Base-by-base conservation (phyloP, 2,329 filamentous ascomycete species). In the Gremmenia infestans region DNA sequence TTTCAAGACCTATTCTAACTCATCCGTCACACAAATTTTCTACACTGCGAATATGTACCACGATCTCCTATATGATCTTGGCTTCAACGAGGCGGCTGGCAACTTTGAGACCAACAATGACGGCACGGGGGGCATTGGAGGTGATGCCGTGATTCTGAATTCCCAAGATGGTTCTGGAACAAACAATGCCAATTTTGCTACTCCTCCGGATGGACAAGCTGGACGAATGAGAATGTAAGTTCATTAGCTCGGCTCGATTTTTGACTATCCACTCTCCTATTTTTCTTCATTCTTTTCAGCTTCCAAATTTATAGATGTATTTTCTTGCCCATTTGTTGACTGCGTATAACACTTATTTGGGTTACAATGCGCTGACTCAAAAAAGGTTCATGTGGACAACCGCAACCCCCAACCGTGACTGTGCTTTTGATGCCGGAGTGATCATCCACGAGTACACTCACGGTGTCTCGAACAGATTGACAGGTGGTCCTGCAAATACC, bases 21-120 rank as follows among this genome's bases (percentile, higher is more conserved):
- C 80, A 1, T 81, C 81, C 0, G 72, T 81, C 51, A 76, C 79
- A 0, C 82, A 85, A 68, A 74, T 84, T 5, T 85, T 82, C 71
- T 85, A 85, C 72, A 82, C 80, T 0, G 73, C 76, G 36, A 84
- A 85, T 72, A 74, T 72, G 36, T 84, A 80, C 68, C 82, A 85
- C 62, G 82, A 85, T 55, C 66, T 85, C 0, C 73, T 85, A 9
- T 78, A 84, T 61, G 65, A 71, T 5, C 76, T 85, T 0, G 81
- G 82, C 5, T 85, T 85, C 68, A 79, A 72, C 37, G 81, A 85
- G 67, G 67, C 61, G 1, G 81, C 82, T 1, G 81, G 81, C 5
- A 85, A 85, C 70, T 85, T 85, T 67, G 76, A 85, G 69, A 63
- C 69, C 52, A 78, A 81, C 71, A 84, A 83, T 72, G 75, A 79